Base-by-base conservation (phyloP, 2,329 filamentous ascomycete genomes). In the Xylaria sp. region DNA sequence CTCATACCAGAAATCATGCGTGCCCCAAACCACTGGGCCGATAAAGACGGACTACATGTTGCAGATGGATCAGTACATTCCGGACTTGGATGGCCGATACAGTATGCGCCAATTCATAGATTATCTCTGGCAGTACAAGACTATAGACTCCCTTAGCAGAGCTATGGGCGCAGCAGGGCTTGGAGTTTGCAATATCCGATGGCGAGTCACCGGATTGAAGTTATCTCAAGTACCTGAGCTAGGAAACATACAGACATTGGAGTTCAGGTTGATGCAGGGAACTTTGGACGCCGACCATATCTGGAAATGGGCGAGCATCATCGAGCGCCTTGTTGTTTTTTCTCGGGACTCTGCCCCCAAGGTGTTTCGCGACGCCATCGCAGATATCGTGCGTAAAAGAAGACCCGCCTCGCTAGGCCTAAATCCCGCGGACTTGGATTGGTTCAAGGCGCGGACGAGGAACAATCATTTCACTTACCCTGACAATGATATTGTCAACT, bases 281-380 rank as follows among this genome's bases (percentile, higher is more conserved):
- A 70, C 69, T 0, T 37, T 72, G 0, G 70, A 72, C 35, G 64
- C 63, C 14, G 60, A 69, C 0, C 69, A 72, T 15, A 57, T 72
- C 21, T 51, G 66, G 65, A 62, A 50, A n/a, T 72, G 69, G 69
- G 60, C 63, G 21, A 31, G 42, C 3, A 60, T 70, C 17, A 57
- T 57, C 38, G 43, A 64, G 15, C 61, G 57, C 4, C 38, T 72
- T 1, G 31, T 72, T 15, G n/a, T 57, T 5, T 67, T 64, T 17
- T 23, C 54, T 15, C 52, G 62, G 65, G 82, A 83, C 3, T 85
- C 76, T 3, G 87, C 75, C 1, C 4, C 49, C 1, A 6, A 17
- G 0, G 4, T 35, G 7, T 70, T 63, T 42, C 5, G n/a, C 7
- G 9, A 23, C n/a, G 57, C 45, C 9, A 2, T 69, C 6, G 2